These are phyloP conservation scores for Thalassiosira hispida DNA, from an alignment of 352 stramenopile genomes.

Conservation along the genomic window DNA sequence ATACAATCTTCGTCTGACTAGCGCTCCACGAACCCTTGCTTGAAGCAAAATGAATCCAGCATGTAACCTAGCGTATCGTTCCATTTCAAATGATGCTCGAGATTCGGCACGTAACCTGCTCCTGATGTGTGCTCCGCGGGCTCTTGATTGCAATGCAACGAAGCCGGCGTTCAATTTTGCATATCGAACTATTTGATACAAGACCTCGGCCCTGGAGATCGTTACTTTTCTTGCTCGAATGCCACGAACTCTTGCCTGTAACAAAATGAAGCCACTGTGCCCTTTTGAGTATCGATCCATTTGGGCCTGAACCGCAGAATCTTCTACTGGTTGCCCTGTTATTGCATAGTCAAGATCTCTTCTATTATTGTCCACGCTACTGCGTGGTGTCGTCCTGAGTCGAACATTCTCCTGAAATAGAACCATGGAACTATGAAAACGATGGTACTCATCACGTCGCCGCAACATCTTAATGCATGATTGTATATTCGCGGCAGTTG, in stretches of 20 bases:
- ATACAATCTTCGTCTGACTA: constrained; percentile 7
- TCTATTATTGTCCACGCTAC: background rate
- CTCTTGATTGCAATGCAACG: constrained; percentile 23
- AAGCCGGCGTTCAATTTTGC: constrained; percentile 14
- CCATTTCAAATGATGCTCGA: constrained; percentile 10
- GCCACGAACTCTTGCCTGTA: constrained; percentile 18
- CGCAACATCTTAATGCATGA: constrained; percentile 19
- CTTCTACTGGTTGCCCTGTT: too few relatives aligned
- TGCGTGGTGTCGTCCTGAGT: background rate
- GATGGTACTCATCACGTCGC: constrained; percentile 13
- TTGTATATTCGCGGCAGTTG: constrained; percentile 9
- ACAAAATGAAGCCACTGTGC: constrained; percentile 3
- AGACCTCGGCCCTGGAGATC: background rate
- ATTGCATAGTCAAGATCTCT: too few relatives aligned
- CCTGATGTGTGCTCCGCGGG: constrained; percentile 13
- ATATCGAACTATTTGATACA: constrained; percentile 22
- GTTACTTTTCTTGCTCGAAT: background rate
- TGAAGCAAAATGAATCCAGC: constrained; percentile 25
- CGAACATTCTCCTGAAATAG: constrained; percentile 18
- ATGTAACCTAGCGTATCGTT: constrained; percentile 11
- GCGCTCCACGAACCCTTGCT: constrained; percentile 23
- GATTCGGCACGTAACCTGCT: constrained; percentile 10
- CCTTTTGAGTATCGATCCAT: constrained; percentile 2
- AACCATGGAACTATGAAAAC: constrained; percentile 10
- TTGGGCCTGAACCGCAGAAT: background rate